Percentiles rank a stretch among this genome's conserved stretches.
Evolutionary conservation across 2,329 filamentous ascomycete species (phyloP).

Genomic region (Aspergillus sp.): DNA sequence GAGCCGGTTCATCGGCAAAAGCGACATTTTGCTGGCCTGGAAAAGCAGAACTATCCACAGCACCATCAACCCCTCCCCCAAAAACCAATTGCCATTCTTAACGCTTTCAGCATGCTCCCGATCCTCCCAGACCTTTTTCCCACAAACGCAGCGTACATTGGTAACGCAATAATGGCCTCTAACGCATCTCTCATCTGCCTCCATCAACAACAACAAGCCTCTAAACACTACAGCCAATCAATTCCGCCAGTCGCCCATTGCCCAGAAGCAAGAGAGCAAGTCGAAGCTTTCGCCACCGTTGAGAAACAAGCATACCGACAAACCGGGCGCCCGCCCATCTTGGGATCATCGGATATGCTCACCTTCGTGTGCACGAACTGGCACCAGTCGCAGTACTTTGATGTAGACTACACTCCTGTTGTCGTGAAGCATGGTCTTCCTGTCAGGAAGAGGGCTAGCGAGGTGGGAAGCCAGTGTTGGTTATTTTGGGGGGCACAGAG

Average conservation of each 20-base stretch:
- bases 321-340: slow-evolving; percentile 18
- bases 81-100: slow-evolving; percentile 27
- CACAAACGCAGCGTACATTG: slow-evolving; percentile 15
- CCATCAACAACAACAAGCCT: slow-evolving; percentile 7
- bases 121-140: slow-evolving; percentile 23
- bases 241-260: slow-evolving; percentile 7
- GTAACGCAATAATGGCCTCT: slow-evolving; percentile 6
- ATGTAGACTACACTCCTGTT: slow-evolving; percentile 31
- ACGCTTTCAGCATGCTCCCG: slow-evolving; percentile 34
- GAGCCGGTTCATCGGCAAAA: slow-evolving; percentile 39
- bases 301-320: neutral
- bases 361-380: slow-evolving; percentile 35
- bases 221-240: slow-evolving; percentile 7
- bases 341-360: slow-evolving; percentile 15
- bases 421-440: slow-evolving; percentile 6
- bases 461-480: slow-evolving; percentile 4
- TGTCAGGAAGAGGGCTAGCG: neutral
- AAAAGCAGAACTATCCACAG: slow-evolving; percentile 21
- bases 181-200: slow-evolving; percentile 1
- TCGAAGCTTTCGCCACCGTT: slow-evolving; percentile 2
- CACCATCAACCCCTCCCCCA: slow-evolving; percentile 13
- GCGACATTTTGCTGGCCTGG: slow-evolving; percentile 43
- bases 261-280: slow-evolving; percentile 6
- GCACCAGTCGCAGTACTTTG: slow-evolving; percentile 31
- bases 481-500: neutral